Percentiles rank a stretch among this genome's conserved stretches.
Evolutionary conservation across 2,329 filamentous ascomycete species (phyloP).

Genomic region (Tolypocladium capitatum): DNA sequence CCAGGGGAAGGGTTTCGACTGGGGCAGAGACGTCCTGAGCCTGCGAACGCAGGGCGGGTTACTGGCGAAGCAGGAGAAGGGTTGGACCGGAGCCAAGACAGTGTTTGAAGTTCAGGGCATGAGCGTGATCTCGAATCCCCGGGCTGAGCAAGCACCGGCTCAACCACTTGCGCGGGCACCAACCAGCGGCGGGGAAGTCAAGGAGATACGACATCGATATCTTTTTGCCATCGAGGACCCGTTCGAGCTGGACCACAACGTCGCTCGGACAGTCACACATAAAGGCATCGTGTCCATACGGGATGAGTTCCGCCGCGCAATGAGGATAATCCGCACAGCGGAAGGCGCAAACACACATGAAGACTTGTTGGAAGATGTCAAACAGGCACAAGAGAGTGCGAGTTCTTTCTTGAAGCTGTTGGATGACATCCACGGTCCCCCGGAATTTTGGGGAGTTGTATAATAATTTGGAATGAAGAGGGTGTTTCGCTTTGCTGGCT

Average conservation of each 20-base stretch:
- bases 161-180: slow-evolving; percentile 2
- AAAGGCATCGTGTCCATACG: slow-evolving; percentile 69
- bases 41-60: slow-evolving; percentile 60
- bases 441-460: background rate
- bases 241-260: slow-evolving; percentile 78
- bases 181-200: slow-evolving; percentile 30
- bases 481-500: background rate
- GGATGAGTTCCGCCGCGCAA: slow-evolving; percentile 72
- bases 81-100: slow-evolving; percentile 75
- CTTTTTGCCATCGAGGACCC: slow-evolving; percentile 87
- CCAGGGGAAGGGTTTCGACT: slow-evolving; percentile 53
- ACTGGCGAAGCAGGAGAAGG: slow-evolving; percentile 61
- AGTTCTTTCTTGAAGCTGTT: slow-evolving; percentile 15
- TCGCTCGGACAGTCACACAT: slow-evolving; percentile 75
- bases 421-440: slow-evolving; percentile 20
- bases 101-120: slow-evolving; percentile 38
- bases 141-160: background rate
- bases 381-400: slow-evolving; percentile 14
- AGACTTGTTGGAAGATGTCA: slow-evolving; percentile 39
- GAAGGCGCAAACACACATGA: slow-evolving; percentile 30
- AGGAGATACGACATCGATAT: slow-evolving; percentile 66
- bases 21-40: slow-evolving; percentile 68
- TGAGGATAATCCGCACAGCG: slow-evolving; percentile 50
- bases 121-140: slow-evolving; percentile 4
- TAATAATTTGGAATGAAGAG: background rate